Evolutionary conservation across 257 asterid genomes (phyloP), one percentile per base, ranked within the genome.

Genomic region (Forsythia suspensa): DNA sequence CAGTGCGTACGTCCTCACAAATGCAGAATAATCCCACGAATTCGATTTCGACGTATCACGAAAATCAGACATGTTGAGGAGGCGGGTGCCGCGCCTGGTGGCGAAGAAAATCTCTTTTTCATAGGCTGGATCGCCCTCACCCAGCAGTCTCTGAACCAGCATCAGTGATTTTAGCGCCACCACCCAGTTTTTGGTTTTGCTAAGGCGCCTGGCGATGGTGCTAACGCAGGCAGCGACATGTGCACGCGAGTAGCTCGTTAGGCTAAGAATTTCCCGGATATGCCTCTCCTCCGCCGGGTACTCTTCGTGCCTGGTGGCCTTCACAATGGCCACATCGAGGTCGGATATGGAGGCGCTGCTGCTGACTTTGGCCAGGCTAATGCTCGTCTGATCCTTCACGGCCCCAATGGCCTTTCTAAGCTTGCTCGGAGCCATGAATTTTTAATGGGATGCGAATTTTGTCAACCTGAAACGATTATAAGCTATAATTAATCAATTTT

Each of bases 251-350:
- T 92, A 92, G 63, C 90, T 81, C 1, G 99, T 96, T 5, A 92
- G 84, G 92, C 80, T 88, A 15, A 96, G 46, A 61, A 96, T 88
- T 70, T 94, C 98, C 8, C 95, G 90, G 70, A 94, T 75, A 72
- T 96, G 84, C 75, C 92, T 90, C 82, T 94, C 98, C 70, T 96
- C 98, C 0, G 97, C 95, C 0, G 97, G 98, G 84, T 87, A 85
- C 75, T 96, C 99, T n/a, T 96, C 98, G 76, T 96, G 99, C 74
- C 97, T 90, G 0, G 99, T 94, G 78, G 96, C 95, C 85, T 96
- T 96, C 1, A 96, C 98, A 55, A 96, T 91, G 85, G 99, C 98
- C 0, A 96, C 94, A 8, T 94, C 98, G 16, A 96, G 94, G 76
- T 94, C 99, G 4, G 99, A 84, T 40, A 96, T 77, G 74, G 91